Evolutionary conservation across 495 filamentous ascomycete genomes (phyloP), one percentile per base, ranked within the genome.

Genomic region (Hypoxylon fragiforme): DNA sequence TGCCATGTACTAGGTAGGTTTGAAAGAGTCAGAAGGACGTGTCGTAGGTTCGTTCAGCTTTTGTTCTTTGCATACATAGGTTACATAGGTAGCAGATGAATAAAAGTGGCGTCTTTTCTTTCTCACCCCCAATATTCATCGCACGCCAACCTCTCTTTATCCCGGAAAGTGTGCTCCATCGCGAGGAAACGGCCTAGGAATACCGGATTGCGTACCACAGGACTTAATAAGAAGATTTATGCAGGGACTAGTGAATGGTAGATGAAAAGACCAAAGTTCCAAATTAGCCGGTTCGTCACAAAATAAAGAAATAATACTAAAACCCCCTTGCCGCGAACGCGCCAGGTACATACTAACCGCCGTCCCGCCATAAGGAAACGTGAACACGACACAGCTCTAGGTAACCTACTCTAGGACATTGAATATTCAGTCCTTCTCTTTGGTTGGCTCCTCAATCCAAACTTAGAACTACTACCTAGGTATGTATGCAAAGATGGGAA

Each of bases 201-300:
- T 31, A 31, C 12, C 31, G 13, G 30, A 14, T 24, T 13, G 44
- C 14, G 15, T 49, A 12, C 24, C 30, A 24, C 32, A 22, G 4
- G 28, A 31, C 15, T 37, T 5, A n/a, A 15, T 7, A 2, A 44
- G 12, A 21, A 50, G 38, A 34, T 24, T 18, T 13, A 43, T 36
- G 54, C 36, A 52, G 34, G 32, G 37, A 53, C 16, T 13, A 8
- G 3, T 28, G 26, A 13, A 8, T 20, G n/a, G 28, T 22, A 21
- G 24, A 32, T 2, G 30, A 24, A 38, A 42, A 41, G 13, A 34
- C n/a, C 7, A 37, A 38, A 28, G 36, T 38, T 50, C 44, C 42
- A 51, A 35, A 62, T 62, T 62, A 62, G 51, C 58, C 58, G 58
- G 45, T 43, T 38, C 47, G 54, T 28, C 38, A 28, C 4, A 28